Conservation (phyloP, 257 asterid genomes). For the Nicotiana tomentosiformis region DNA sequence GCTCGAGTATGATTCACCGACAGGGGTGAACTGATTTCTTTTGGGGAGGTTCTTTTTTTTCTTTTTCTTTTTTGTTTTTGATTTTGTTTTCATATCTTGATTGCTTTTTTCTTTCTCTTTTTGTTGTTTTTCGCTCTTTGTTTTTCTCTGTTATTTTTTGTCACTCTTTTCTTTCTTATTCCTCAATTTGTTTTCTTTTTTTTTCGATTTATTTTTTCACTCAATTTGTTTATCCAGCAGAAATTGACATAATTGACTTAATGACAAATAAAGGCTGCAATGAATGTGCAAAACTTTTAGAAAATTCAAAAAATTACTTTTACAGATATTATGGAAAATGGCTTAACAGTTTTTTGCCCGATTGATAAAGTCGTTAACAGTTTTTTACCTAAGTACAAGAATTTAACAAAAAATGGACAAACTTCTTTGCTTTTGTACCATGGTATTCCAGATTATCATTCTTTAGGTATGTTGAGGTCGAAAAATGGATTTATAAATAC, state of each 20-base stretch:
- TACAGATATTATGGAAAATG: constrained; percentile 36
- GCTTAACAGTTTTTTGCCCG: constrained; percentile 82
- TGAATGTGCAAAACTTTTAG: constrained; percentile 52
- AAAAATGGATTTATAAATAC: constrained; percentile 75
- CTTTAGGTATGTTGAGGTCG: constrained; percentile 62
- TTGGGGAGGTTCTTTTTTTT: too few relatives aligned
- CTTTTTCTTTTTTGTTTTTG: too few relatives aligned
- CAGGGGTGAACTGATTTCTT: too few relatives aligned
- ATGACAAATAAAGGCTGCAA: constrained; percentile 83
- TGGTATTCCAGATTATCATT: constrained; percentile 62
- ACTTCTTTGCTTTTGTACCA: constrained; percentile 52
- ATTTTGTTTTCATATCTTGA: too few relatives aligned
- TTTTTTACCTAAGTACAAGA: constrained; percentile 62
- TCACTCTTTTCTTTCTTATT: too few relatives aligned
- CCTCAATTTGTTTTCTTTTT: too few relatives aligned
- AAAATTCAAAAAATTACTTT: constrained; percentile 38
- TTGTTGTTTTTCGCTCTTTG: too few relatives aligned
- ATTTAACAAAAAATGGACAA: constrained; percentile 49
- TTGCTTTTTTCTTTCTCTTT: too few relatives aligned
- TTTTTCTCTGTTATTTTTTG: too few relatives aligned
- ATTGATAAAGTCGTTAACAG: constrained; percentile 45
- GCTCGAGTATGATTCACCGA: too few relatives aligned
- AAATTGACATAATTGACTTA: constrained; percentile 46
- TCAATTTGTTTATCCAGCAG: too few relatives aligned
- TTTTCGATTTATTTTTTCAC: too few relatives aligned